Evolutionary conservation across 176 grass and related monocot species (phyloP), one percentile per base, ranked within the genome.

Genomic region (Pontederia crassipes): DNA sequence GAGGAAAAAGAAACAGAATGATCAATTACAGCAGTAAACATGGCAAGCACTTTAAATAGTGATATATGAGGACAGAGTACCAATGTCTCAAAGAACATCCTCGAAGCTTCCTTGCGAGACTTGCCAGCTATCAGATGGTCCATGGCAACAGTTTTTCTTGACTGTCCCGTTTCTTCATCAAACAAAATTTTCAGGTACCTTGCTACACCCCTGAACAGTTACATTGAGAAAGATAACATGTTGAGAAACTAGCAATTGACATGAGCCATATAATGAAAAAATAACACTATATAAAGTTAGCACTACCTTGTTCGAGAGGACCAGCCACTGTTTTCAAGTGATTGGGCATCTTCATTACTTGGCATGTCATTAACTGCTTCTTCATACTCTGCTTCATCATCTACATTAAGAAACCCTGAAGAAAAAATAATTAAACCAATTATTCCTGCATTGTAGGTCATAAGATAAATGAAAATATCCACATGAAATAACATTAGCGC

Each of bases 81-180:
- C 93, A 97, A 85, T 70, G 93, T 92, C 78, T 97, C 93, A 13
- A 97, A 97, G 79, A 97, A 97, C 93, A 97, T 88, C 77, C 93
- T 91, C 52, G 93, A 97, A 58, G 93, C 87, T 92, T 97, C 93
- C 59, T 92, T 97, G 73, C 93, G 68, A 49, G 74, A 73, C 70
- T 92, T 97, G 45, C 93, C 87, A 64, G 32, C 64, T 71, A 97
- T 73, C 6, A 97, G 74, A 61, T 57, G 87, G 49, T 97, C 93
- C 46, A 97, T 79, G 55, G 76, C 81, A 29, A 88, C 74, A 60
- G 20, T 83, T 73, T 97, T 88, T 76, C 81, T 88, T 51, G 73
- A 84, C 54, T 75, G 81, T 59, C 93, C 87, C 50, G 75, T 80
- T 61, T 91, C 93, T 45, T 88, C 84, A 46, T 92, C 87, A 0